These are phyloP conservation scores for Sphaerulina populicola DNA, from an alignment of 2,329 filamentous ascomycete genomes.

Conservation along the genomic window DNA sequence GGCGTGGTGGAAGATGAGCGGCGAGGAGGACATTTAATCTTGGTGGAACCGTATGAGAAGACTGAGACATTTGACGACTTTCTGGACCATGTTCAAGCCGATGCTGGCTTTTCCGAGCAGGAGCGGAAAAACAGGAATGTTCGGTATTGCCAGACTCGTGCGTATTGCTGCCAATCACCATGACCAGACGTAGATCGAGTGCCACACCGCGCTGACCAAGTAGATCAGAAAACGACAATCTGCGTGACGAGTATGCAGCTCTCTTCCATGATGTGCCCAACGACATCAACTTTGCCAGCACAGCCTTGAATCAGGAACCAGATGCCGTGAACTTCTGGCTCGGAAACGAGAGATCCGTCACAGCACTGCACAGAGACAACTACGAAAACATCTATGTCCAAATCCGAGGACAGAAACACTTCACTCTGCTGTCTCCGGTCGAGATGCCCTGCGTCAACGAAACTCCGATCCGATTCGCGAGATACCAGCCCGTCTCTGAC, in stretches of 20 bases:
- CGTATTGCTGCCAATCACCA: conserved; percentile 24
- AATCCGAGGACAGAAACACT: conserved; percentile 63
- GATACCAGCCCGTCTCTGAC: conserved; percentile 44
- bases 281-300: conserved; percentile 62
- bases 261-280: conserved; percentile 56
- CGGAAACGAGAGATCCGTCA: conserved; percentile 61
- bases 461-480: conserved; percentile 47
- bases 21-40: conserved; percentile 39
- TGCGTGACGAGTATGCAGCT: conserved; percentile 60
- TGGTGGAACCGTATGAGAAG: conserved; percentile 66
- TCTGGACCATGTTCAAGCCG: conserved; percentile 51
- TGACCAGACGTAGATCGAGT: not conserved
- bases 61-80: conserved; percentile 55
- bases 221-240: conserved; percentile 64
- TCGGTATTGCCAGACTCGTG: conserved; percentile 68
- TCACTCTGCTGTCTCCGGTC: conserved; percentile 63
- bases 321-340: conserved; percentile 81
- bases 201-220: not conserved
- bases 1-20: conserved; percentile 55
- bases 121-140: conserved; percentile 32
- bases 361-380: conserved; percentile 70
- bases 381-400: conserved; percentile 83
- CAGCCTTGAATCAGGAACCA: conserved; percentile 56
- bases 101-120: conserved; percentile 25
- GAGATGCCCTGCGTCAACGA: conserved; percentile 64